A percentile compares a stretch with the other conserved stretches of the same genome.
These are phyloP conservation scores for Starmerella potacharoeniae DNA, from an alignment of 805 yeast species.

Conservation along the genomic window DNA sequence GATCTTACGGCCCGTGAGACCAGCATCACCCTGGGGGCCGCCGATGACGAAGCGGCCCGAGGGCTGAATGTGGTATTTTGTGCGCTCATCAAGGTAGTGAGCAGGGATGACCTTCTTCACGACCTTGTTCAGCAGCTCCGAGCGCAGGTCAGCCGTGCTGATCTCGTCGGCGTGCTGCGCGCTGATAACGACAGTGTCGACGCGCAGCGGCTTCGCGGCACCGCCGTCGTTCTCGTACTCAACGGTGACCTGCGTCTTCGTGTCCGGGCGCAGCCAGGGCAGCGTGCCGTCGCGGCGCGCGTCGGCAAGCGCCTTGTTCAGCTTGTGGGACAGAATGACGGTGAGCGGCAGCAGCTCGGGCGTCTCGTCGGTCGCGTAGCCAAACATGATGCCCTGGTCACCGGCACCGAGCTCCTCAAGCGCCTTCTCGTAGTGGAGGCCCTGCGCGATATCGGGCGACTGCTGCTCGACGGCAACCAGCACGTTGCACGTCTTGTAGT, in stretches of 20 bases:
- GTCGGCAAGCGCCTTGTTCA: slow-evolving; percentile 90
- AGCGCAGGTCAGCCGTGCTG: slow-evolving; percentile 84
- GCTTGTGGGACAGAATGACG: slow-evolving; percentile 83
- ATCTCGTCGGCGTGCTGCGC: slow-evolving; percentile 97
- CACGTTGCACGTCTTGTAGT: slow-evolving; percentile 98
- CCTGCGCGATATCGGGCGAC: slow-evolving; percentile 98
- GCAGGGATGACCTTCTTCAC: slow-evolving; percentile 88
- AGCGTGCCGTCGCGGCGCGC: slow-evolving; percentile 95
- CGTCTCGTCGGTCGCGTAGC: slow-evolving; percentile 98
- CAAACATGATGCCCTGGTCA: slow-evolving; percentile 99
- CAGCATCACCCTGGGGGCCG: slow-evolving; percentile 99
- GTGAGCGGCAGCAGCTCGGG: slow-evolving; percentile 96
- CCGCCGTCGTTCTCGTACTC: slow-evolving; percentile 92
- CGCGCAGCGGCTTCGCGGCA: slow-evolving; percentile 90
- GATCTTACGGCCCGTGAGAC: slow-evolving; percentile 98
- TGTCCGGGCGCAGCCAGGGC: slow-evolving; percentile 97
- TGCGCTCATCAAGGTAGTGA: slow-evolving; percentile 81
- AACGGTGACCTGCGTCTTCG: slow-evolving; percentile 98
- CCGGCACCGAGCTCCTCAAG: slow-evolving; percentile 98
- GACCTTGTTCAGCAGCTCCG: slow-evolving; percentile 63
- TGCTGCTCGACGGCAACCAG: slow-evolving; percentile 98
- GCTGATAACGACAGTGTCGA: slow-evolving; percentile 93
- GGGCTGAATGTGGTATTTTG: slow-evolving; percentile 97
- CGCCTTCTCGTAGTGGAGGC: slow-evolving; percentile 90
- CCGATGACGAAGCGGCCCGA: slow-evolving; percentile 99